Conservation (phyloP, 148 eudicot species). For the Polygonum aviculare region DNA sequence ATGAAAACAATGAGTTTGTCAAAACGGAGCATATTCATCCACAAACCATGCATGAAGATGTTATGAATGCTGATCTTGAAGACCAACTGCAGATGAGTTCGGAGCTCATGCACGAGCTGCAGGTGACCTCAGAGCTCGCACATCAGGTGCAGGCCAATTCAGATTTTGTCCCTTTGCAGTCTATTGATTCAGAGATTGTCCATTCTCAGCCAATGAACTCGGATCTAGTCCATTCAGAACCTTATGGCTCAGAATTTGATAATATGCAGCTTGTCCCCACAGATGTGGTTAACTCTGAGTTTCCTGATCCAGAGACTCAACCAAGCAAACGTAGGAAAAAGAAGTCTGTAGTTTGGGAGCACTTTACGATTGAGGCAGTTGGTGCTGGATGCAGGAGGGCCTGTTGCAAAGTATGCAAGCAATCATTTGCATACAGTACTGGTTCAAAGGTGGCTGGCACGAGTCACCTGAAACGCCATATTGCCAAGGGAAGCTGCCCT, state of each 20-base stretch:
- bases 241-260: slow-evolving; percentile 5
- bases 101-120: slow-evolving; percentile 4
- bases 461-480: slow-evolving; percentile 74
- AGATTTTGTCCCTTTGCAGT: slow-evolving; percentile 10
- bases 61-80: slow-evolving; percentile 5
- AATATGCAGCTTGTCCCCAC: slow-evolving; percentile 18
- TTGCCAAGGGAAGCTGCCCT: slow-evolving; percentile 69
- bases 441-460: slow-evolving; percentile 76
- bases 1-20: slow-evolving; percentile 4
- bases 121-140: not conserved
- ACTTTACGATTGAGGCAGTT: slow-evolving; percentile 56
- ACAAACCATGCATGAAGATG: slow-evolving; percentile 15
- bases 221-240: slow-evolving; percentile 15
- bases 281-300: slow-evolving; percentile 8
- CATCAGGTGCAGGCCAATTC: not conserved
- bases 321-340: slow-evolving; percentile 53
- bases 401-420: slow-evolving; percentile 65
- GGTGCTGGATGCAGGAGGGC: slow-evolving; percentile 65
- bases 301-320: slow-evolving; percentile 23
- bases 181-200: slow-evolving; percentile 7
- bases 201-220: slow-evolving; percentile 13
- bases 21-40: slow-evolving; percentile 10
- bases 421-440: slow-evolving; percentile 72
- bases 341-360: slow-evolving; percentile 72
- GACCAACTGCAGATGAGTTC: slow-evolving; percentile 11